Evolutionary conservation across 805 yeast genomes (phyloP).

Genomic region (Teunomyces tritomae): DNA sequence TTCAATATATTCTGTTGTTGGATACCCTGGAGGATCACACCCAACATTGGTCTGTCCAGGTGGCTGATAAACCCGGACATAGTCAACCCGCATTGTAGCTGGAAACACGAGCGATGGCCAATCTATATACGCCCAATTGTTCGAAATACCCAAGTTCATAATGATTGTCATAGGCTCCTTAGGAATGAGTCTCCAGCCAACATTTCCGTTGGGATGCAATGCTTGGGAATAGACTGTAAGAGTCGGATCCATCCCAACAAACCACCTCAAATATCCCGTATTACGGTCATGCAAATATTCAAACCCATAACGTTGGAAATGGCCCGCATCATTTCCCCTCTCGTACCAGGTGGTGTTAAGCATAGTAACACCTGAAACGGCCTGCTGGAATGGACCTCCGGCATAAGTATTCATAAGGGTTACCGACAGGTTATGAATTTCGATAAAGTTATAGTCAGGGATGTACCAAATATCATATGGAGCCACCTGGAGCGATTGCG

Average conservation of each 20-base stretch:
- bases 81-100: conserved; percentile 69
- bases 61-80: conserved; percentile 90
- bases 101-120: conserved; percentile 72
- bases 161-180: conserved; percentile 80
- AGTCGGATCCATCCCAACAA: conserved; percentile 78
- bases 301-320: conserved; percentile 71
- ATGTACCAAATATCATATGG: conserved; percentile 94
- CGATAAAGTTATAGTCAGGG: conserved; percentile 82
- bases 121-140: conserved; percentile 41
- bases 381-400: conserved; percentile 95
- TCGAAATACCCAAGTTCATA: conserved; percentile 40
- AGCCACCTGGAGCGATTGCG: conserved; percentile 91
- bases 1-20: conserved; percentile 81
- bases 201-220: conserved; percentile 85
- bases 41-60: conserved; percentile 54
- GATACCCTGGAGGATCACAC: conserved; percentile 85
- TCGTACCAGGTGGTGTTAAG: conserved; percentile 85
- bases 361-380: conserved; percentile 77
- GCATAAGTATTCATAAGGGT: conserved; percentile 84
- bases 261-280: conserved; percentile 81
- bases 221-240: conserved; percentile 71
- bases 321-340: conserved; percentile 48
- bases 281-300: conserved; percentile 72
- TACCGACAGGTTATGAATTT: conserved; percentile 62
- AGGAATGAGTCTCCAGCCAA: conserved; percentile 77